These are phyloP conservation scores for Polygonum aviculare DNA, from an alignment of 148 eudicot genomes.

Conservation along the genomic window DNA sequence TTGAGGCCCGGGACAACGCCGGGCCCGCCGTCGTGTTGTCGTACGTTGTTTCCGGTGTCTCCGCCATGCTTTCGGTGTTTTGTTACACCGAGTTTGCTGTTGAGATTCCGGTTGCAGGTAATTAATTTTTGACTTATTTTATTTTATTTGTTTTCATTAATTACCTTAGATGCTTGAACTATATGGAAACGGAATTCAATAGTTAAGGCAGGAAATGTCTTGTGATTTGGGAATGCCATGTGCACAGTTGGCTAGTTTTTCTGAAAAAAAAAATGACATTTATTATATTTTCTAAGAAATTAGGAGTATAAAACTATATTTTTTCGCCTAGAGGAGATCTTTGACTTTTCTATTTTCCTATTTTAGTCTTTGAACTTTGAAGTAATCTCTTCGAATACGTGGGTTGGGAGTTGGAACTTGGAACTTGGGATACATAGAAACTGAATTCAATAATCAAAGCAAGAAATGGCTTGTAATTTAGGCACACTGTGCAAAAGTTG, in stretches of 20 bases:
- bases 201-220: background rate
- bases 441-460: too few relatives aligned
- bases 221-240: background rate
- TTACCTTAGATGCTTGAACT: too few relatives aligned
- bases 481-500: too few relatives aligned
- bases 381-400: too few relatives aligned
- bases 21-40: conserved; percentile 15
- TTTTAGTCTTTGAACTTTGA: too few relatives aligned
- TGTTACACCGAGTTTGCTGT: conserved; percentile 72
- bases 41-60: conserved; percentile 46
- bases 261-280: background rate
- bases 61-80: conserved; percentile 60
- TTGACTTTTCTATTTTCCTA: too few relatives aligned
- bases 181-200: background rate
- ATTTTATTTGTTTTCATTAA: background rate
- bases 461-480: too few relatives aligned
- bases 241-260: background rate
- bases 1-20: conserved; percentile 25
- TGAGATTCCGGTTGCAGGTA: conserved; percentile 57
- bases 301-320: too few relatives aligned
- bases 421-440: too few relatives aligned
- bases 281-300: too few relatives aligned
- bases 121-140: background rate
- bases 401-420: too few relatives aligned
- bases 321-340: too few relatives aligned